Base-by-base conservation (phyloP, 306 rosid genomes). In the Oxytropis ochrocephala region DNA sequence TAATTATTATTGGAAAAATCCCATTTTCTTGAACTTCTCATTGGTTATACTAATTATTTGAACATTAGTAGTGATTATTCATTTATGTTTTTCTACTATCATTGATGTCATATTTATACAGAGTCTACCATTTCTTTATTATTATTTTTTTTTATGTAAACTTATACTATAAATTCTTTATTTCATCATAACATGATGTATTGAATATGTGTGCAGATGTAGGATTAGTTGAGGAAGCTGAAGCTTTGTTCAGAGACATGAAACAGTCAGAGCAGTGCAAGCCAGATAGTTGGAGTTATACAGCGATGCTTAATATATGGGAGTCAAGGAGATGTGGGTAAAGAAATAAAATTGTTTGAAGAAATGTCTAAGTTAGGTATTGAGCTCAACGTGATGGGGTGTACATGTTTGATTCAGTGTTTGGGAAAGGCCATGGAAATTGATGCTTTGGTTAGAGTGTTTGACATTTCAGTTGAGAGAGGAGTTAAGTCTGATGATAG, bases 121-220 rank as follows among this genome's bases (percentile, higher is more conserved):
- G n/a, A n/a, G n/a, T n/a, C n/a, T n/a, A n/a, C n/a, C n/a, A n/a
- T n/a, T n/a, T n/a, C n/a, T n/a, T n/a, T n/a, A n/a, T n/a, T n/a
- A n/a, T n/a, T n/a, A n/a, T n/a, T n/a, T n/a, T n/a, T n/a, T n/a
- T n/a, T n/a, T n/a, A n/a, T n/a, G n/a, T n/a, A n/a, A n/a, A n/a
- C n/a, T n/a, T n/a, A n/a, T n/a, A n/a, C n/a, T n/a, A n/a, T n/a
- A n/a, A n/a, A n/a, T n/a, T n/a, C n/a, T n/a, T n/a, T n/a, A n/a
- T n/a, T n/a, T n/a, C n/a, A n/a, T n/a, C n/a, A n/a, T n/a, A n/a
- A n/a, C n/a, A n/a, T n/a, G n/a, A n/a, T n/a, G n/a, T n/a, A n/a
- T 79, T 91, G 89, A 91, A 87, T 75, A 95, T 95, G 99, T 95
- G 99, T 30, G 97, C 99, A 0, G 96, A 95, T 58, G 82, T 89